These are phyloP conservation scores for Fusarium domesticum DNA, from an alignment of 2,329 filamentous ascomycete species.

Conservation along the genomic window DNA sequence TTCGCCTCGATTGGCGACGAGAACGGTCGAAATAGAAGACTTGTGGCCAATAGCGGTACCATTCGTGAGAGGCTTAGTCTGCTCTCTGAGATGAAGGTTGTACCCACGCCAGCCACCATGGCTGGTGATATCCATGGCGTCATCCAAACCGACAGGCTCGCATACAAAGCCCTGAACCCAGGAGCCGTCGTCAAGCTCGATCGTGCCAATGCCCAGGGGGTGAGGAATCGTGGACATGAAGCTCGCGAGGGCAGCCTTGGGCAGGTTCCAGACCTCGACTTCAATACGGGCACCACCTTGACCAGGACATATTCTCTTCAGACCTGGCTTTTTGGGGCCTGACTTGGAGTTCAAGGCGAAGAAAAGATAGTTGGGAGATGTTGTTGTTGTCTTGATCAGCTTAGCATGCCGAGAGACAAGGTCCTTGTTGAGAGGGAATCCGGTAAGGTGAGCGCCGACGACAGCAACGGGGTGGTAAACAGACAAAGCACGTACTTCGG, in stretches of 20 bases:
- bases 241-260: constrained; percentile 27
- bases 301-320: constrained; percentile 25
- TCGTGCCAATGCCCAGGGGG: constrained; percentile 36
- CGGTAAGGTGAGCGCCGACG: constrained; percentile 36
- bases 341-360: constrained; percentile 25
- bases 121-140: constrained; percentile 32
- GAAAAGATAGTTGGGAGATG: constrained; percentile 31
- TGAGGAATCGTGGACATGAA: constrained; percentile 34
- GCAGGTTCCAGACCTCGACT: constrained; percentile 38
- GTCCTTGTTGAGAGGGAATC: constrained; percentile 36
- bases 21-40: constrained; percentile 29
- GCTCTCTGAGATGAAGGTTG: constrained; percentile 3
- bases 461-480: constrained; percentile 29
- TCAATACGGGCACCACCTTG: constrained; percentile 30
- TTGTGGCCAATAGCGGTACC: not conserved
- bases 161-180: constrained; percentile 40
- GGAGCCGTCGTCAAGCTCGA: constrained; percentile 34
- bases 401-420: constrained; percentile 31
- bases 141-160: constrained; percentile 33
- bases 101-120: constrained; percentile 35
- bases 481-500: not conserved
- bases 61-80: not conserved
- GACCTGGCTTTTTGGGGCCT: constrained; percentile 31
- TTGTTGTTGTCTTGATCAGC: constrained; percentile 26
- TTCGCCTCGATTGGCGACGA: constrained; percentile 69